Evolutionary conservation across 2,329 filamentous ascomycete genomes (phyloP).

Genomic region (Paraphaeosphaeria sporulosa): DNA sequence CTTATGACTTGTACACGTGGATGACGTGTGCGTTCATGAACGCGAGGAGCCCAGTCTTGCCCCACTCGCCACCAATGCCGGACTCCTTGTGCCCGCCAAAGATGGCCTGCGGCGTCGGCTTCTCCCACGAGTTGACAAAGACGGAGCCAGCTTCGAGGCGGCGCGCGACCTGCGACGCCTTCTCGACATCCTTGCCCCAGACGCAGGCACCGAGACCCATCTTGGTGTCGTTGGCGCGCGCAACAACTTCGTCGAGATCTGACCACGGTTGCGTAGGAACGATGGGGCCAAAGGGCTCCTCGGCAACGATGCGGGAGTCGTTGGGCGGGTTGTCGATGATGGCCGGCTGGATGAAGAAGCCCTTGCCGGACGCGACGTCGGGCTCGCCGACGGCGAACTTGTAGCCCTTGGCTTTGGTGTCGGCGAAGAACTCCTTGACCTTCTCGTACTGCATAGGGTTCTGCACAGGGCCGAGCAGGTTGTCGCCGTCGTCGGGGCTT

Average conservation of each 20-base stretch:
- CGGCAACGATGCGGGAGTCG: conserved; percentile 63
- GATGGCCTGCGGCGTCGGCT: conserved; percentile 55
- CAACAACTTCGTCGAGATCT: conserved; percentile 60
- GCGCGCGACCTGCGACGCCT: conserved; percentile 57
- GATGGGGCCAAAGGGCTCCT: conserved; percentile 72
- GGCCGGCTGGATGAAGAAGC: conserved; percentile 67
- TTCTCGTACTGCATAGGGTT: conserved; percentile 72
- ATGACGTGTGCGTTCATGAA: conserved; percentile 59
- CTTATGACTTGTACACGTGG: conserved; percentile 54
- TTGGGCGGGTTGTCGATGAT: conserved; percentile 67
- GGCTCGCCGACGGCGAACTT: conserved; percentile 61
- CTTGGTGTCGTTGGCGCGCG: conserved; percentile 57
- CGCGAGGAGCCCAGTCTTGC: conserved; percentile 52
- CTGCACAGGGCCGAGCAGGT: conserved; percentile 67
- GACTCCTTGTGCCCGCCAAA: conserved; percentile 83
- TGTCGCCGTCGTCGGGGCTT: conserved; percentile 50
- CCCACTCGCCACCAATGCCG: conserved; percentile 77
- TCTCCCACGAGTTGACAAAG: conserved; percentile 63
- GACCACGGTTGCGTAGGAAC: conserved; percentile 71
- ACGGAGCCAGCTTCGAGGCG: conserved; percentile 63
- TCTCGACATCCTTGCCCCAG: conserved; percentile 52
- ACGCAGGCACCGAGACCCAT: conserved; percentile 63
- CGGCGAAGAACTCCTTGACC: conserved; percentile 63
- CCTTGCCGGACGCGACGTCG: conserved; percentile 46
- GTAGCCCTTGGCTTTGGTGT: conserved; percentile 63